These are phyloP conservation scores for Austroboletus niveus DNA, from an alignment of 1,284 basidiomycete genomes.

Conservation along the genomic window DNA sequence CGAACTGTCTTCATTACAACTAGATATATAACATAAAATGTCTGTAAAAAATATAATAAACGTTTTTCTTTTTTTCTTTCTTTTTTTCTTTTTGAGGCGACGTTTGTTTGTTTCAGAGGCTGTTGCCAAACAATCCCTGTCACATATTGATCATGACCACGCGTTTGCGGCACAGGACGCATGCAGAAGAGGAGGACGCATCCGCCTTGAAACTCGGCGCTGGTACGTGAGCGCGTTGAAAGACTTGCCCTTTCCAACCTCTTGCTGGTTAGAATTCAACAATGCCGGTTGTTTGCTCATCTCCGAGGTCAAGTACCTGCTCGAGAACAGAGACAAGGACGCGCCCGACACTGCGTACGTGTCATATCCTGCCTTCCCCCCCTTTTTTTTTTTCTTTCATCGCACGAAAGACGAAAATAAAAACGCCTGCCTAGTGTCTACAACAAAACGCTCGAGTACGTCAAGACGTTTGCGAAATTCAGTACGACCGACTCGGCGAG, in stretches of 20 bases:
- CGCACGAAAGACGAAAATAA: background rate
- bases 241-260: background rate
- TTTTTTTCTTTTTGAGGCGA: background rate
- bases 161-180: conserved; percentile 47
- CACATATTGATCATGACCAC: conserved; percentile 38
- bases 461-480: conserved; percentile 88
- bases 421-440: conserved; percentile 60
- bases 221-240: conserved; percentile 30
- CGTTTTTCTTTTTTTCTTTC: conserved; percentile 1
- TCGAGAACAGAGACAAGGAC: conserved; percentile 83
- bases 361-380: background rate
- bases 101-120: conserved; percentile 28
- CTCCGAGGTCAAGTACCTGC: conserved; percentile 86
- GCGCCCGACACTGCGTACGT: conserved; percentile 80
- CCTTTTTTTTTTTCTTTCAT: too few species aligned
- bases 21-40: conserved; percentile 37
- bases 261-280: conserved; percentile 68
- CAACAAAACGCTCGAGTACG: conserved; percentile 90
- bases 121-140: conserved; percentile 28
- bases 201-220: conserved; percentile 51
- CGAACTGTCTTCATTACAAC: conserved; percentile 23
- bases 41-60: conserved; percentile 37
- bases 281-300: conserved; percentile 88
- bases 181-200: conserved; percentile 54
- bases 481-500: conserved; percentile 83